Evolutionary conservation across 768 basidiomycete species (phyloP).

Genomic region (Mycena maculata): DNA sequence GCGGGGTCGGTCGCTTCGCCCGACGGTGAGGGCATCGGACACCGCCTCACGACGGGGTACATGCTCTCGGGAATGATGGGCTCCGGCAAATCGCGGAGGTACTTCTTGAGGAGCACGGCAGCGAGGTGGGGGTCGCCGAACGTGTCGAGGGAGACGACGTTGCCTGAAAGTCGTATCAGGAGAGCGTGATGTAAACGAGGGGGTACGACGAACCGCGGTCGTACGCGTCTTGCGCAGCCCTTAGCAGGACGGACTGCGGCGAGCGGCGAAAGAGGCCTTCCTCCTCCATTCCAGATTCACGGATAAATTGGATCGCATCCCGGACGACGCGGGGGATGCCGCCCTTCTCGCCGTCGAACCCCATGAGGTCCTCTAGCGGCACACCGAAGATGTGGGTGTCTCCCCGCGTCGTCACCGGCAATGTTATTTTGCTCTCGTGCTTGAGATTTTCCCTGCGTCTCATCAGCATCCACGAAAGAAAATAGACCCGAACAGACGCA

Average conservation of each 20-base stretch:
- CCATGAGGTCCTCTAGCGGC: conserved; percentile 86
- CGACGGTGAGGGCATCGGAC: conserved; percentile 60
- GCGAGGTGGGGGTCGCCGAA: conserved; percentile 85
- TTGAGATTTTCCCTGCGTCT: conserved; percentile 78
- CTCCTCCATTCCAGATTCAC: conserved; percentile 75
- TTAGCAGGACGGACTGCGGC: conserved; percentile 74
- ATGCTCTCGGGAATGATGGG: conserved; percentile 80
- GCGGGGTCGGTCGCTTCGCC: conserved; percentile 54
- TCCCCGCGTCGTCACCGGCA: conserved; percentile 69
- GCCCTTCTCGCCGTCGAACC: conserved; percentile 83
- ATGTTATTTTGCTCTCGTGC: conserved; percentile 73
- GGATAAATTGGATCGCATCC: conserved; percentile 78
- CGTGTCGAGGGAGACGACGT: conserved; percentile 81
- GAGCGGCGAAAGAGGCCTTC: conserved; percentile 90
- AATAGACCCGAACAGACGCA: conserved; percentile 50
- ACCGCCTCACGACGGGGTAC: conserved; percentile 74
- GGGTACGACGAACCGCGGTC: conserved; percentile 69
- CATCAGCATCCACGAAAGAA: background rate
- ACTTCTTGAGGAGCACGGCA: conserved; percentile 89
- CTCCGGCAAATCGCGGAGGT: conserved; percentile 81
- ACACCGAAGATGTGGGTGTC: conserved; percentile 77
- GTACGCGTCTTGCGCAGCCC: conserved; percentile 85
- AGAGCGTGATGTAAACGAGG: background rate
- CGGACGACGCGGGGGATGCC: conserved; percentile 84
- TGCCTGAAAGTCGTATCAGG: conserved; percentile 56